Base-by-base conservation (phyloP, 1,139 yeast genomes). In the Suzukiozyma palmioleophila region DNA sequence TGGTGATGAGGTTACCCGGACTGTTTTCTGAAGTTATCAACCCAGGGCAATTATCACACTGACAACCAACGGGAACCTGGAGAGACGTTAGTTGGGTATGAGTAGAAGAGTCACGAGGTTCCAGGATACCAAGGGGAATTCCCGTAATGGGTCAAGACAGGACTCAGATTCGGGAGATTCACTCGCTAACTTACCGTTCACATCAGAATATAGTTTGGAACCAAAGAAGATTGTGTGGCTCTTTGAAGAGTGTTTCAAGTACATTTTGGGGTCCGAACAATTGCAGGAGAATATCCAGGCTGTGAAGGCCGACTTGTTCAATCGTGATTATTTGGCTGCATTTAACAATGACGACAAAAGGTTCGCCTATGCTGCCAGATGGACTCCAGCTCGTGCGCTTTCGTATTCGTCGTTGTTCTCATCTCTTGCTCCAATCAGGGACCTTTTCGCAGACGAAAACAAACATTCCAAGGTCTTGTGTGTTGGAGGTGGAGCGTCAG, bases 401-500 rank as follows among this genome's bases (percentile, higher is more conserved):
- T 80, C 88, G 1, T 88, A 87, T 55, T 60, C 84, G 3, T 77
- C 89, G 1, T 64, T 87, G 25, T 80, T 86, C 52, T 66, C 78
- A 2, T 63, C 74, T 13, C 61, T 81, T 29, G 58, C 55, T 7
- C 72, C 73, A 1, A 57, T 81, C 3, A 59, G 59, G 22, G 59
- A 63, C 3, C 43, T 73, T 8, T 52, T 79, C 13, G 49, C 51
- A 26, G 64, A 64, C 32, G 60, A 64, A 5, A 59, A 59, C 2
- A 39, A 43, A 6, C 40, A 50, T 3, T 59, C 62, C 15, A 64
- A 70, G 8, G 76, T 81, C 0, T 57, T 87, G 30, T 77, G 84
- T 50, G 71, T 88, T 33, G 96, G 96, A 11, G 96, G 95, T 14
- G 96, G 96, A 16, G 96, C 96, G 0, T 85, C 90, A 2, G 86